These are phyloP conservation scores for Rhodotorula taiwanensis DNA, from an alignment of 768 basidiomycete genomes.

Conservation along the genomic window DNA sequence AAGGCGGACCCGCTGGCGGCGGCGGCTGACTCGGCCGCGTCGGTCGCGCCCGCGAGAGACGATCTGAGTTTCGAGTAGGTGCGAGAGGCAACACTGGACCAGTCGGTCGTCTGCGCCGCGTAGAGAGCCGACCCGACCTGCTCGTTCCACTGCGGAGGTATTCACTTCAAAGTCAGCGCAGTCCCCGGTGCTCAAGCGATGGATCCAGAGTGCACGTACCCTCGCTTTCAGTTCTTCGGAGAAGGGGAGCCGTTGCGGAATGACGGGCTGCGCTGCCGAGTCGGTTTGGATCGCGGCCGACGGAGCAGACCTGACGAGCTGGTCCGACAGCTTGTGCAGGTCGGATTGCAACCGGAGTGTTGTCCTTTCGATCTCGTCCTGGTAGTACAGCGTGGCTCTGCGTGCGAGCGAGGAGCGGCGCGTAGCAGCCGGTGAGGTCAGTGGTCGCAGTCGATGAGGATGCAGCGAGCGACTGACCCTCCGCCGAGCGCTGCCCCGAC, in stretches of 20 bases:
- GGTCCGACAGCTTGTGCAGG: conserved; percentile 2
- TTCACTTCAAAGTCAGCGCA: too few species aligned
- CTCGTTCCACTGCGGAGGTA: conserved; percentile 27
- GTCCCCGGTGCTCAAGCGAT: too few species aligned
- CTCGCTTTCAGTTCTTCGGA: conserved; percentile 27
- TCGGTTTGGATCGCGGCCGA: neutral
- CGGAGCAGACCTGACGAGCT: conserved; percentile 7
- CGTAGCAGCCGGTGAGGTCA: neutral
- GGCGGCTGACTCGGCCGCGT: neutral
- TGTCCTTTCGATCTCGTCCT: conserved; percentile 12
- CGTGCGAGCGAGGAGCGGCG: neutral
- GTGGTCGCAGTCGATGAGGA: neutral
- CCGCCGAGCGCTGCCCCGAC: conserved; percentile 14
- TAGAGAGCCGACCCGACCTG: conserved; percentile 16
- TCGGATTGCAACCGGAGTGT: neutral
- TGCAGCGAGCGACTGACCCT: neutral
- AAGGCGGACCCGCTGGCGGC: neutral
- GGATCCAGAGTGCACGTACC: neutral
- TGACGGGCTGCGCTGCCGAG: neutral
- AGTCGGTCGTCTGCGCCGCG: conserved; percentile 8
- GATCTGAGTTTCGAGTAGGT: neutral
- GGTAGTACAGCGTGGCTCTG: conserved; percentile 22
- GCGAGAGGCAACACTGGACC: neutral
- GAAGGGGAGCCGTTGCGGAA: conserved; percentile 20
- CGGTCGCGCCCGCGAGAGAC: neutral